Base-by-base conservation (phyloP, 192 early-diverging fungal species). In the Lunasporangiospora selenospora region DNA sequence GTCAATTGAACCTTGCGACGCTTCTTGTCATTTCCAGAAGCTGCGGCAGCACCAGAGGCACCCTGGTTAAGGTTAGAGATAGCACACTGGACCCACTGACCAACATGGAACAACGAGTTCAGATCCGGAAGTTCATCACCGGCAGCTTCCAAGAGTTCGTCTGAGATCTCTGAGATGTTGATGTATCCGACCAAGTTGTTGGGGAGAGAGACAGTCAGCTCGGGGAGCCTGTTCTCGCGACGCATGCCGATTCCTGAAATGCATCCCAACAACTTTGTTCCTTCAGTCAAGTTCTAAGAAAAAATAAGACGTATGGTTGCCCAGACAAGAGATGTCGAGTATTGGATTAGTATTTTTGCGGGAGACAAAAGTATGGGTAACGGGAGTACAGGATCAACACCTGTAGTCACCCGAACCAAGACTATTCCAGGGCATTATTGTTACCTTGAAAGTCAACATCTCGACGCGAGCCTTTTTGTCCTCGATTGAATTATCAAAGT, bases 91-190 rank as follows among this genome's bases (percentile, higher is more conserved):
- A 98, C 85, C 69, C 87, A 86, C 75, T 98, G 94, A 10, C 96
- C 96, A 57, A 98, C 53, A 61, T 77, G 75, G 75, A 96, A 96
- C 10, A 88, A 78, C 3, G 77, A 39, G 1, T 63, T 65, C 26
- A 97, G 81, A 43, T 92, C 80, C 6, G 93, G 95, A 34, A 94
- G 77, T 49, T 55, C 67, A 23, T 80, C 63, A 61, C 93, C 90
- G 24, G 94, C 88, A 41, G 80, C 48, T 42, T 81, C 69, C 36
- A 93, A 87, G 39, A 97, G 59, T 27, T 85, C 64, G 11, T 87
- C 80, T 1, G 93, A 95, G 43, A 98, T 87, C 50, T 95, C 92
- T 23, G 93, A 91, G 58, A 98, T 97, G 24, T 91, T 83, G 45
- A 97, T 89, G 42, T 75, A 83, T 38, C 95, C 96, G 2, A 81